Percentiles rank a stretch among this genome's conserved stretches.
phyloP scores from a whole-genome alignment of 345 rosid genomes.

The Pelargonium nanum region DNA sequence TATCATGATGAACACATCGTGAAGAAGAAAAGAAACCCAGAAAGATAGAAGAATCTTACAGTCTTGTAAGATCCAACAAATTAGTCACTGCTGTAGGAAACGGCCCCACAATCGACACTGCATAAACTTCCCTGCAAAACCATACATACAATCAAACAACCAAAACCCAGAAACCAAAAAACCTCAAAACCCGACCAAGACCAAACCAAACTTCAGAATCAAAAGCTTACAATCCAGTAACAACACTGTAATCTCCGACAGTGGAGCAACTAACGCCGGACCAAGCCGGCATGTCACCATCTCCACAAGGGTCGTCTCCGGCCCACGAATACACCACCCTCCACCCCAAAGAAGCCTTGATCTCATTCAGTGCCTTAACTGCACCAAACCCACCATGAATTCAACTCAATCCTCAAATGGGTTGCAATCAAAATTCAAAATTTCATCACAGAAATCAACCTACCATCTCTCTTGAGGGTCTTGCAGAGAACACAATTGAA shows the following conservation, averaged over 20 bases:
- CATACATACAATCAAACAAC: not conserved
- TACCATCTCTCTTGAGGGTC: constrained; percentile 56
- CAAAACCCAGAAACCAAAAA: not conserved
- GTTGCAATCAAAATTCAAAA: not conserved
- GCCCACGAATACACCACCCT: constrained; percentile 94
- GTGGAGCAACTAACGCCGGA: constrained; percentile 90
- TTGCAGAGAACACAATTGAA: constrained; percentile 22
- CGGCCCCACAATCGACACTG: constrained; percentile 91
- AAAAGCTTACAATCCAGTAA: constrained; percentile 57
- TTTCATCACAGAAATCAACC: not conserved
- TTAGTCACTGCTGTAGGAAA: constrained; percentile 84
- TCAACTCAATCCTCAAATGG: not conserved
- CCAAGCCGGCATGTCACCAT: constrained; percentile 79
- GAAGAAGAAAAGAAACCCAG: not conserved
- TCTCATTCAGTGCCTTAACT: constrained; percentile 97
- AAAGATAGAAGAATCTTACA: constrained; percentile 33
- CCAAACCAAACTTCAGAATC: too few relatives aligned
- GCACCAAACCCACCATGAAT: constrained; percentile 7
- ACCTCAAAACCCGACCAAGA: not conserved
- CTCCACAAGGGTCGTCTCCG: constrained; percentile 99
- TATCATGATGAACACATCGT: not conserved
- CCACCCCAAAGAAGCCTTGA: constrained; percentile 96
- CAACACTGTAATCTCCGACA: constrained; percentile 81
- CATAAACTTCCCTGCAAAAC: constrained; percentile 67
- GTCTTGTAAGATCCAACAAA: constrained; percentile 75